Base-by-base conservation (phyloP, 306 rosid genomes). In the Prunus persica region DNA sequence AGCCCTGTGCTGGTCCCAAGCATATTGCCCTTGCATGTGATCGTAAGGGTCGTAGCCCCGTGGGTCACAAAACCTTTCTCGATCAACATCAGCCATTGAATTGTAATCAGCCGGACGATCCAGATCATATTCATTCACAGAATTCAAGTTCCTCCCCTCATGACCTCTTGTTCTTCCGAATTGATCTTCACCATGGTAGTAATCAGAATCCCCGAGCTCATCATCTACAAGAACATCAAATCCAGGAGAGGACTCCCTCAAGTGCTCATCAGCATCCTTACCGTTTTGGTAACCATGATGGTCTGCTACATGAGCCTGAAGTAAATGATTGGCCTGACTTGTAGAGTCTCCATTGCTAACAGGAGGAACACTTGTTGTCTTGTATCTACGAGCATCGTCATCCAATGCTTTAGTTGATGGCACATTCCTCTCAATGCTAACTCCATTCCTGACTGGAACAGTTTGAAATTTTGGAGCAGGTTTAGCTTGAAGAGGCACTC, bases 181-280 rank as follows among this genome's bases (percentile, higher is more conserved):
- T 66, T 84, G 93, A 82, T 90, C 97, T 62, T 92, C 97, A 67
- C 89, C 86, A 14, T 86, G 87, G 28, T 86, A 90, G 81, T 92
- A 96, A 60, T 88, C 98, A 38, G 93, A 86, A 82, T 88, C 91
- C 71, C 93, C 79, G n/a, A 82, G 88, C 69, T 93, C 99, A 85
- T 92, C 96, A 52, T 90, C 99, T 14, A 96, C 99, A 71, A 96
- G 99, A 77, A 96, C 99, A 92, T 96, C 99, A 81, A 96, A 96
- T 30, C 99, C 99, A 65, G 99, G 99, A 62, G 99, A 96, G 8
- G 98, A 92, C 80, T 96, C 99, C 86, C 91, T 89, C 82, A 92
- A 79, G 49, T 84, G 83, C 84, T 96, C 99, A 67, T 96, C 99
- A 45, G 75, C 82, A 78, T 96, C 98, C 86, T 91, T 96, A 63